Evolutionary conservation across 192 early-diverging fungal species (phyloP), one percentile per base, ranked within the genome.

Genomic region (Jimgerdemannia lactiflua): DNA sequence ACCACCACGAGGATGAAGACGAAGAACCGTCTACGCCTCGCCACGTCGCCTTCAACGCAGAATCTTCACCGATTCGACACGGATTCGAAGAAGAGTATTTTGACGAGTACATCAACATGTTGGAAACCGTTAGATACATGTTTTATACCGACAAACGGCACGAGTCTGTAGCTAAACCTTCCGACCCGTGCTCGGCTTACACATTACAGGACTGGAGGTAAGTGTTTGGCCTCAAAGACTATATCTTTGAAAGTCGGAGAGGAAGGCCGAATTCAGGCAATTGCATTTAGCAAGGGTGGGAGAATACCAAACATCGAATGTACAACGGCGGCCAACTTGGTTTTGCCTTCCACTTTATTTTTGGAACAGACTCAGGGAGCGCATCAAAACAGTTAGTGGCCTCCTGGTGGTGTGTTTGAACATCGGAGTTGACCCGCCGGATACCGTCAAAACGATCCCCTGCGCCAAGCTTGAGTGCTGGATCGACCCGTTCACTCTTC

Each of bases 401-500:
- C 86, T 95, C 4, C 83, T 99, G 10, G 94, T 95, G 2, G 86
- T 97, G 70, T 99, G 98, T 78, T 85, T 99, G 64, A 97, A 97
- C 80, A 93, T 99, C 72, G 97, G 96, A n/a, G 93, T 94, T 10
- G 92, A 95, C 69, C 98, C 98, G 42, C 98, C 98, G 39, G 98
- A 98, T 81, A 77, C 96, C 40, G 91, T 95, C 69, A 94, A 93
- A 70, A 95, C 98, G 8, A 87, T 86, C 17, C 92, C 94, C 3
- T 94, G 94, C 54, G 95, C 98, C 0, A 95, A 94, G 76, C 78
- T 97, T 63, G 95, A 98, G 82, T 95, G 94, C 44, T 99, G 98
- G 98, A 89, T 97, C 4, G 97, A 99, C 77, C 98, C 98, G 0
- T 91, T 89, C 54, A 89, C 91, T 0, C 79, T 93, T 2, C 86